Base-by-base conservation (phyloP, 257 asterid genomes). In the Plantago elongata region DNA sequence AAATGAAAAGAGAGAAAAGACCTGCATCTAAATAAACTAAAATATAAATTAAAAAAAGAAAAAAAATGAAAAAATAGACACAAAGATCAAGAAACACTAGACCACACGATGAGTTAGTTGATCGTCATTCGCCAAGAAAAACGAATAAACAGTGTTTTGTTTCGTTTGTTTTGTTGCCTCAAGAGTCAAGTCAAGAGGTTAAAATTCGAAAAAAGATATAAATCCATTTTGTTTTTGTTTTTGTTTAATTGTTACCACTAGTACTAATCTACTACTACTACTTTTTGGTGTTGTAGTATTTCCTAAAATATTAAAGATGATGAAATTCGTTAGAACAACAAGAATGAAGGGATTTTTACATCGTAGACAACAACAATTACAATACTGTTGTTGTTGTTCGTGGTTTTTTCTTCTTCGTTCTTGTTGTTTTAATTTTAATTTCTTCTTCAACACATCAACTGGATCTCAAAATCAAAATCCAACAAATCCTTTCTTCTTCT, bases 371-470 rank as follows among this genome's bases (percentile, higher is more conserved):
- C 54, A 5, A 49, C 22, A n/a, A n/a, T 18, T 49, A 13, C 16
- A 49, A 7, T 72, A 44, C 58, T 67, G 29, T 60, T 67, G 76
- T 67, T 69, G 50, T 75, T 65, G 54, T 54, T 59, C 52, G 47
- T 46, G 59, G 65, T 74, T 81, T 69, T 80, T 68, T 22, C 27
- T 81, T 69, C 77, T 68, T 22, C 27, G 27, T 22, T 22, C 59
- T 77, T 70, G 70, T 67, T 75, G 78, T 70, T 81, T 76, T 78
- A 78, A 81, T 72, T 75, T 65, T 78, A 34, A 34, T 34, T 34
- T 34, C 40, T 34, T 34, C 40, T 4, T 34, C 40, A 34, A 34
- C 5, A 34, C 40, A 34, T 4, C 3, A 34, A 34, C 40, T 34
- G 40, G 40, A 34, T 34, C 40, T 34, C 40, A 34, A 34, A 34